phyloP scores from a whole-genome alignment of 164 flowering plant species.

The Vitis amurensis region DNA sequence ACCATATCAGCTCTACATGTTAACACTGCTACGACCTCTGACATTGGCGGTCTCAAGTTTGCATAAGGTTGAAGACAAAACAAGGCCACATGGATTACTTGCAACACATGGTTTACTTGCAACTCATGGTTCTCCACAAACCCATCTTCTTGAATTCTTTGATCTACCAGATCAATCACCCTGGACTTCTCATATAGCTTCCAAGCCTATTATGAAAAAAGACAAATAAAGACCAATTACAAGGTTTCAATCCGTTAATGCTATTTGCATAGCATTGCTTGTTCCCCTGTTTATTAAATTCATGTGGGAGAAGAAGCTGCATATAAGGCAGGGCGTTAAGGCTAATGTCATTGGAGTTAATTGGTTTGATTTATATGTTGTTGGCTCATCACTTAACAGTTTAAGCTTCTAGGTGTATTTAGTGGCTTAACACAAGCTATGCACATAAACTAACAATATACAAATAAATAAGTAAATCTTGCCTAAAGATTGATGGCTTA shows the following conservation, averaged over 20 bases:
- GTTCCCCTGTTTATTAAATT: too few relatives aligned
- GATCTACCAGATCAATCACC: slow-evolving; percentile 53
- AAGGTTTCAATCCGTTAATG: background rate
- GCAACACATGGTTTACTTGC: slow-evolving; percentile 43
- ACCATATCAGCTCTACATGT: slow-evolving; percentile 47
- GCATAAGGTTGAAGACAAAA: slow-evolving; percentile 67
- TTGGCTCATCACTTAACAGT: too few relatives aligned
- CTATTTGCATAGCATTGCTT: background rate
- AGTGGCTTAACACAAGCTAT: too few relatives aligned
- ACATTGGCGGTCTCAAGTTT: slow-evolving; percentile 67
- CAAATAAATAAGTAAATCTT: background rate
- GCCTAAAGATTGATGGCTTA: slow-evolving; percentile 19
- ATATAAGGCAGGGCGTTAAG: too few relatives aligned
- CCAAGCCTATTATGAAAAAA: slow-evolving; percentile 54
- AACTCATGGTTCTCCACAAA: slow-evolving; percentile 47
- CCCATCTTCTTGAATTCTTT: slow-evolving; percentile 39
- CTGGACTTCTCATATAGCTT: slow-evolving; percentile 56
- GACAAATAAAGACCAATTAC: background rate
- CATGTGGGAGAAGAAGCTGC: too few relatives aligned
- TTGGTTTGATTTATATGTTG: too few relatives aligned
- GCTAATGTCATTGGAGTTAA: too few relatives aligned
- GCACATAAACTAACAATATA: background rate
- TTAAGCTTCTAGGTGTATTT: too few relatives aligned
- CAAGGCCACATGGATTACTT: slow-evolving; percentile 53
- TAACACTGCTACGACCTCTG: slow-evolving; percentile 67